Evolutionary conservation across 257 asterid genomes (phyloP).

Genomic region (Solanum medicagineum): DNA sequence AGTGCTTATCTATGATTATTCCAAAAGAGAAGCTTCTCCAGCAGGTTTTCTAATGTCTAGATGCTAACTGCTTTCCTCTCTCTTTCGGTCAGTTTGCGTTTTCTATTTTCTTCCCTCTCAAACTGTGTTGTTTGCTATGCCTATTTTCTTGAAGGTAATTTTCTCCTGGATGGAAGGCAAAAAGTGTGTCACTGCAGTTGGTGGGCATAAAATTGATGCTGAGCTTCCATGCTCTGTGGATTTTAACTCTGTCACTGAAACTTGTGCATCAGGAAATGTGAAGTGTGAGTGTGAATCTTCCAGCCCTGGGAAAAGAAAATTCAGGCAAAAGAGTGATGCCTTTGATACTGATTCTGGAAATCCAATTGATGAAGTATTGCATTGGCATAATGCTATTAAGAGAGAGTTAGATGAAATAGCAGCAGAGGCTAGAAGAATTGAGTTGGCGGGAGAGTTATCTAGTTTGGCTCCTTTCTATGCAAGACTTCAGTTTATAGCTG

Average conservation of each 20-base stretch:
- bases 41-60: slow-evolving; percentile 13
- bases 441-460: slow-evolving; percentile 32
- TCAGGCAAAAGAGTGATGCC: slow-evolving; percentile 3
- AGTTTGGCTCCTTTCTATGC: slow-evolving; percentile 19
- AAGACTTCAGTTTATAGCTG: slow-evolving; percentile 33
- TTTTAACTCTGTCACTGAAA: not conserved
- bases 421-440: slow-evolving; percentile 23
- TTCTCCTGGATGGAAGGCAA: slow-evolving; percentile 29
- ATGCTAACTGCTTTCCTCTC: not conserved
- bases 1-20: slow-evolving; percentile 22
- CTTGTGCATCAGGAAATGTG: not conserved
- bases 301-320: slow-evolving; percentile 22
- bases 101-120: not conserved
- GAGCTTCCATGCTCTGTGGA: not conserved
- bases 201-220: slow-evolving; percentile 1
- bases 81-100: not conserved
- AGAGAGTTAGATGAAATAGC: slow-evolving; percentile 26
- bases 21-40: slow-evolving; percentile 44
- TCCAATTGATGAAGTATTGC: slow-evolving; percentile 32
- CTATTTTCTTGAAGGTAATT: slow-evolving; percentile 22
- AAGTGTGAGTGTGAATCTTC: slow-evolving; percentile 14
- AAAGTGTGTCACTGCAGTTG: not conserved
- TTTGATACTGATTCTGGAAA: slow-evolving; percentile 5
- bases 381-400: slow-evolving; percentile 36
- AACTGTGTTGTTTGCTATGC: not conserved